A percentile compares a stretch with the other conserved stretches of the same genome.
Evolutionary conservation across 169 alveolate species (phyloP).

Genomic region (Babesia caballi): DNA sequence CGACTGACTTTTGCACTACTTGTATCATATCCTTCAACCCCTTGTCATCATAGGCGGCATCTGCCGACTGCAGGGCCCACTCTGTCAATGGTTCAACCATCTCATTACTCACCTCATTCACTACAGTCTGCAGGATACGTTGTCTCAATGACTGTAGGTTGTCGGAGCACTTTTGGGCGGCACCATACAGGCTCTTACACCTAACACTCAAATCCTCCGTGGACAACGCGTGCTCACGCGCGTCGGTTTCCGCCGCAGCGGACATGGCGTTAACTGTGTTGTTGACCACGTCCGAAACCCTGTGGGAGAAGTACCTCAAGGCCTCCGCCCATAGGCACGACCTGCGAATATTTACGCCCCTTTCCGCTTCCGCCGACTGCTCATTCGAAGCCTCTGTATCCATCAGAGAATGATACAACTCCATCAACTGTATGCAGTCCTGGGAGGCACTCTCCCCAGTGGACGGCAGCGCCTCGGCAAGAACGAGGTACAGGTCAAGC

Average conservation of each 20-base stretch:
- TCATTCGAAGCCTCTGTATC: slow-evolving; percentile 18
- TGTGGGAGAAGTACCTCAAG: slow-evolving; percentile 21
- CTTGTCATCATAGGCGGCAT: slow-evolving; percentile 3
- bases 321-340: slow-evolving; percentile 25
- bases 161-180: slow-evolving; percentile 4
- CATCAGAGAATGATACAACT: slow-evolving; percentile 7
- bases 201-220: background rate
- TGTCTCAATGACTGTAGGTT: slow-evolving; percentile 12
- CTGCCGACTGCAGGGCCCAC: slow-evolving; percentile 8
- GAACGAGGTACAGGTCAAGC: background rate
- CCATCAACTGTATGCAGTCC: slow-evolving; percentile 15
- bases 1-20: slow-evolving; percentile 4
- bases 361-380: background rate
- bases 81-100: background rate
- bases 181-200: background rate
- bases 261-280: background rate
- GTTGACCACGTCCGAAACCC: slow-evolving; percentile 1
- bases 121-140: background rate
- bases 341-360: background rate
- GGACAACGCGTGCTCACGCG: background rate
- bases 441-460: background rate
- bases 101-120: background rate
- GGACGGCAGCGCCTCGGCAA: slow-evolving; percentile 7
- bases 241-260: background rate
- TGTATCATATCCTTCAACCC: slow-evolving; percentile 11